A percentile compares a stretch with the other conserved stretches of the same genome.
phyloP scores from a whole-genome alignment of 768 basidiomycete species.

The Tulasnella sp. region DNA sequence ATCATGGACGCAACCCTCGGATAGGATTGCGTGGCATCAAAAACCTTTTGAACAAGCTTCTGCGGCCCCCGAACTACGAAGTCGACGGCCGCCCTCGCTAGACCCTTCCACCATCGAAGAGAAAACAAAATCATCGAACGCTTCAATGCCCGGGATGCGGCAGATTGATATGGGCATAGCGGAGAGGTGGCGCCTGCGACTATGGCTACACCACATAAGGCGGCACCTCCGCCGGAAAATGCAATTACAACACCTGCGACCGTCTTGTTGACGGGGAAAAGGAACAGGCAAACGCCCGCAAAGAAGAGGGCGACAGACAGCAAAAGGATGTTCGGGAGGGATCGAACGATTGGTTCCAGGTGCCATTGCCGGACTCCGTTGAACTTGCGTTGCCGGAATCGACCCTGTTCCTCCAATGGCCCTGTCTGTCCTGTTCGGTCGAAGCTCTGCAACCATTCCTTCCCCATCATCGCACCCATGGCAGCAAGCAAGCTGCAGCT shows the following conservation, averaged over 20 bases:
- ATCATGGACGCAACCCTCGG: no score
- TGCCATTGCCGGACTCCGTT: not conserved
- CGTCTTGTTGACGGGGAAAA: not conserved
- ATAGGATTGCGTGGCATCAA: no score
- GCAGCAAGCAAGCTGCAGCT: slow-evolving; percentile 13
- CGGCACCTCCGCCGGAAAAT: not conserved
- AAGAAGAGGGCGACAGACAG: slow-evolving; percentile 5
- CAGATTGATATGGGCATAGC: slow-evolving; percentile 3
- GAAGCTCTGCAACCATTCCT: slow-evolving; percentile 4
- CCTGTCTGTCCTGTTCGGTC: not conserved
- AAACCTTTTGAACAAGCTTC: no score
- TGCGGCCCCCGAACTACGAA: not conserved
- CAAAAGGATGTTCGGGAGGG: not conserved
- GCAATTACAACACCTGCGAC: not conserved
- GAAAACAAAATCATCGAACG: not conserved
- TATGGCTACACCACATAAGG: not conserved
- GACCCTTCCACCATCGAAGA: not conserved
- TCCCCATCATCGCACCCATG: not conserved
- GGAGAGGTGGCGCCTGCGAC: not conserved
- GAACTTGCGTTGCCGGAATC: slow-evolving; percentile 10
- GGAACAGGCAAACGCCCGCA: not conserved
- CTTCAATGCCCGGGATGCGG: not conserved
- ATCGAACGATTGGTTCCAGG: not conserved
- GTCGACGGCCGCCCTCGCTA: no score
- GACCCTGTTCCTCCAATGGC: not conserved